Evolutionary conservation across 768 basidiomycete genomes (phyloP).

Genomic region (Lentinula sp.): DNA sequence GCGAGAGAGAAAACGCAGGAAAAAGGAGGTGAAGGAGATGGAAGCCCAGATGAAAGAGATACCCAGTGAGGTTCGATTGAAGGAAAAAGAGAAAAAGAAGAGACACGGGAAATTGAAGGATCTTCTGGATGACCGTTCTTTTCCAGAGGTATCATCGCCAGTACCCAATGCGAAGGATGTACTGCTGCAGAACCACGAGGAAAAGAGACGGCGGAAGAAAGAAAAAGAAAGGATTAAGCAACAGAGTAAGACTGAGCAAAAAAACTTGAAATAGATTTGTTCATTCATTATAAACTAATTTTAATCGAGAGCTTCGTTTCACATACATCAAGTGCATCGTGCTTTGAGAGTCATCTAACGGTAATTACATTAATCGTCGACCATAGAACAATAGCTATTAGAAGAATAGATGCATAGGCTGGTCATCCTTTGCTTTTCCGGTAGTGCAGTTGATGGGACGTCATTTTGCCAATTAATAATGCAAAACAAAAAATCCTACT

Average conservation of each 20-base stretch:
- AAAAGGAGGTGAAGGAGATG: background rate
- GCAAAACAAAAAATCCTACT: background rate
- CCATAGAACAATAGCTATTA: background rate
- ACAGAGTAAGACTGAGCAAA: background rate
- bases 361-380: background rate
- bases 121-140: background rate
- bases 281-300: background rate
- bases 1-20: background rate
- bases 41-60: background rate
- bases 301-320: background rate
- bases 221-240: background rate
- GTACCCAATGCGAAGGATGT: background rate
- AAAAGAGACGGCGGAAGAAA: slow-evolving; percentile 14
- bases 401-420: background rate
- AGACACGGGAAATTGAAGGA: background rate
- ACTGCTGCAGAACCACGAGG: background rate
- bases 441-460: background rate
- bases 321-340: background rate
- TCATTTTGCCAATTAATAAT: background rate
- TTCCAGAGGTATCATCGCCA: background rate
- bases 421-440: background rate
- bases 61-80: background rate
- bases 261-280: background rate
- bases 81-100: background rate
- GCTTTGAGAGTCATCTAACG: background rate